Evolutionary conservation across 768 basidiomycete species (phyloP), one percentile per base, ranked within the genome.

Genomic region (Solioccasus polychromus): DNA sequence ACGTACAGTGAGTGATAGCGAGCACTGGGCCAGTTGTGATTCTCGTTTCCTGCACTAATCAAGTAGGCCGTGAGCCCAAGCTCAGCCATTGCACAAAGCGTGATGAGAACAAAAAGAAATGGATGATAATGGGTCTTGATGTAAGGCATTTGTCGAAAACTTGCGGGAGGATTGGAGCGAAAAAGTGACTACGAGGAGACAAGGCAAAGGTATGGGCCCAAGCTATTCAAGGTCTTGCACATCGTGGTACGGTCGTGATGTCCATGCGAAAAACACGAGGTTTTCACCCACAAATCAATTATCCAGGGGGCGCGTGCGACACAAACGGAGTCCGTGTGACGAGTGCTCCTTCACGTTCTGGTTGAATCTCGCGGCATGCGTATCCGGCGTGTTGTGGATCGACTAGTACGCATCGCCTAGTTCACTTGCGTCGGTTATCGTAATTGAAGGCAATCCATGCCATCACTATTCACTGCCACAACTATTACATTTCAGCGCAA

Each of bases 1-100:
- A 72, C 80, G 58, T 54, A 85, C 80, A 88, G 58, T 7, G 78
- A 73, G 62, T 83, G 84, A 63, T 86, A 88, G 44, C 74, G 71
- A 34, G 72, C 60, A 59, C 74, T 79, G 3, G 80, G 74, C 80
- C 81, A 88, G 35, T 74, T 79, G 10, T 70, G 64, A 41, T 74
- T 68, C 55, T 81, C 79, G 60, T 83, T 85, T 18, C 84, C 85
- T 5, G 78, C 74, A 47, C 76, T 79, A 58, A 90, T 78, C 58
- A 90, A 69, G 66, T 83, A 90, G 19, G 83, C 78, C 15, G 84
- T 80, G 42, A 91, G 77, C 41, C 83, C 85, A 42, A 89, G 75
- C 63, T 90, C 86, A 17, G 84, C 79, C 61, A 86, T 72, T 20
- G 79, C 83, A 37, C 74, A 77, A 35, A 85, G 69, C 8, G 80